phyloP scores from a whole-genome alignment of 108 stramenopile genomes.

The Pseudonitzschia multistriata region DNA sequence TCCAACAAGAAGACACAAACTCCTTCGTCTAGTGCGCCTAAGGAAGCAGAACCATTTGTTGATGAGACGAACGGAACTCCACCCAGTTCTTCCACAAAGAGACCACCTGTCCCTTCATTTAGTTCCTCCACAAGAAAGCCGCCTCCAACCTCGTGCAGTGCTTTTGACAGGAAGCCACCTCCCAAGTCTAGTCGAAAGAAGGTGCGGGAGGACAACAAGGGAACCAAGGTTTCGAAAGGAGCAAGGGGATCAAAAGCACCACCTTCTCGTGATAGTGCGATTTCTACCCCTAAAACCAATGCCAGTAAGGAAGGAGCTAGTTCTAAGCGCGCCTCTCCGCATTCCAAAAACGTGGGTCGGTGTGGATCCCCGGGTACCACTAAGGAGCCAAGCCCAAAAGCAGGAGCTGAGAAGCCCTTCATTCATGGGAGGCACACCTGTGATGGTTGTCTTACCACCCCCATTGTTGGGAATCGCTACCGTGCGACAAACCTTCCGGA shows the following conservation, averaged over 20 bases:
- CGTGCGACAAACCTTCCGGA: conserved; percentile 78
- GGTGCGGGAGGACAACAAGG: too few relatives aligned
- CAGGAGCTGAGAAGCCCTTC: conserved; percentile 35
- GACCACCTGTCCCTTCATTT: too few relatives aligned
- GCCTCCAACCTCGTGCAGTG: too few relatives aligned
- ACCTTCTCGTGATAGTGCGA: too few relatives aligned
- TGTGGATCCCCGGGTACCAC: background rate
- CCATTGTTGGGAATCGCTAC: conserved; percentile 81
- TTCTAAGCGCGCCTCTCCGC: background rate
- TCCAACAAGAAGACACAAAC: background rate
- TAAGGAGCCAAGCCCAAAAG: background rate
- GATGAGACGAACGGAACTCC: background rate
- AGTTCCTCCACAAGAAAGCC: too few relatives aligned
- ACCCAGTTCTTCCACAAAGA: too few relatives aligned
- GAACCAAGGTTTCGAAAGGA: too few relatives aligned
- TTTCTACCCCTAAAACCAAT: background rate
- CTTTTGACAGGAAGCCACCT: too few relatives aligned
- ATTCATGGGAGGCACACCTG: conserved; percentile 89
- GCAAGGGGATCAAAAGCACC: too few relatives aligned
- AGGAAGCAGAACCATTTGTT: background rate
- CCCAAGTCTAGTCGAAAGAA: too few relatives aligned
- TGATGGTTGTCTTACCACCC: conserved; percentile 75
- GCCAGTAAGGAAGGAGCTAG: background rate
- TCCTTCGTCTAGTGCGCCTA: background rate
- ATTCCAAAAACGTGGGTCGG: background rate